phyloP scores from a whole-genome alignment of 768 basidiomycete species.

The Agrocybe praecox region DNA sequence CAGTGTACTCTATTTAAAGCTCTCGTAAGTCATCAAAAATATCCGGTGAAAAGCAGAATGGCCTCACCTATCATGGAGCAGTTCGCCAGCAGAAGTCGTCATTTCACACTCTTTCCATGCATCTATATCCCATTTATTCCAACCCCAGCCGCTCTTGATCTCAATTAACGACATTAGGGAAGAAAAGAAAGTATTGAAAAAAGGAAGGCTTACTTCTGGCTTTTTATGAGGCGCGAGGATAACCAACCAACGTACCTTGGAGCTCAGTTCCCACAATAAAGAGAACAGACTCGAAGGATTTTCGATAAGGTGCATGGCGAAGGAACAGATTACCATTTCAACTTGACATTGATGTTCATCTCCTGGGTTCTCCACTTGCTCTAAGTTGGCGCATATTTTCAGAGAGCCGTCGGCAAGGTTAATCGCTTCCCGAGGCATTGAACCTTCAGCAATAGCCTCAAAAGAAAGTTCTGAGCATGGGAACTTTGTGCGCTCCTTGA shows the following conservation, averaged over 20 bases:
- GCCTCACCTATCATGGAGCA: slow-evolving; percentile 48
- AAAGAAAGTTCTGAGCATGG: slow-evolving; percentile 64
- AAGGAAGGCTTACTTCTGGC: slow-evolving; percentile 52
- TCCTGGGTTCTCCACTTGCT: neutral
- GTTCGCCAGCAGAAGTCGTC: slow-evolving; percentile 42
- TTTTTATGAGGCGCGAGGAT: slow-evolving; percentile 78
- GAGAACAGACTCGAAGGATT: slow-evolving; percentile 63
- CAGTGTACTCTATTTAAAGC: slow-evolving; percentile 45
- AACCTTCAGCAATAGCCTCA: slow-evolving; percentile 60
- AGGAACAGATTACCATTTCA: slow-evolving; percentile 74
- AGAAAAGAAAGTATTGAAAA: neutral
- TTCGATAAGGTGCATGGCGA: slow-evolving; percentile 72
- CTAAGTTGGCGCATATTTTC: neutral
- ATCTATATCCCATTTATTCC: slow-evolving; percentile 61
- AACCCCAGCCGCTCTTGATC: slow-evolving; percentile 72
- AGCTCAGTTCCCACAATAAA: slow-evolving; percentile 65
- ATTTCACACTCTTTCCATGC: slow-evolving; percentile 45
- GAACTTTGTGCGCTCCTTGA: slow-evolving; percentile 52
- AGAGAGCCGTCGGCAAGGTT: slow-evolving; percentile 14
- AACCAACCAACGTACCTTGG: slow-evolving; percentile 64
- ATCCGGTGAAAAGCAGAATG: neutral
- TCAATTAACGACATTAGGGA: slow-evolving; percentile 18
- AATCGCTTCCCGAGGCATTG: slow-evolving; percentile 38
- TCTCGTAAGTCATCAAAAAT: neutral
- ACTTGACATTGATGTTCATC: slow-evolving; percentile 23